Evolutionary conservation across 192 early-diverging fungal species (phyloP), one percentile per base, ranked within the genome.

Genomic region (Podila epicladia): DNA sequence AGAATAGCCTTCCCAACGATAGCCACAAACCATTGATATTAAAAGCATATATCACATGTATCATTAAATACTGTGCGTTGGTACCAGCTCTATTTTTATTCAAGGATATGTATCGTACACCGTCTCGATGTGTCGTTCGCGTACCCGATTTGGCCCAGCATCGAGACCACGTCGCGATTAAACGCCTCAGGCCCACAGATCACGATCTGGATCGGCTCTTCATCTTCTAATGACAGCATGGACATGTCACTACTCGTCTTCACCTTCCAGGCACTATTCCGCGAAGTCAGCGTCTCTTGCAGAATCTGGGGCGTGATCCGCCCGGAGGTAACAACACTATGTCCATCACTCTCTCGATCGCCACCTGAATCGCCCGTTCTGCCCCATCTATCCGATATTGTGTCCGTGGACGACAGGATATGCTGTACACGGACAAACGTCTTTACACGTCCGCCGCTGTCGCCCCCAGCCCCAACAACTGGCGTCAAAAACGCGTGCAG

Each of bases 141-240:
- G n/a, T 68, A 72, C 28, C 69, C 70, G 3, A 79, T 51, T 9
- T 64, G 59, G 1, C 4, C 8, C n/a, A 79, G 31, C 75, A 79
- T 79, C 15, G n/a, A 8, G 4, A 69, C 70, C 2, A 79, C 70
- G 35, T 79, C 75, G 12, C 22, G 26, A 24, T 79, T 79, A 20
- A 79, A 79, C 31, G 65, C 45, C 0, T 69, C 69, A n/a, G 75
- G 75, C 5, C 75, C 75, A 79, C 75, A 79, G 49, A 79, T 31
- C 19, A 79, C 26, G 7, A 79, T 68, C 31, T 64, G 55, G 12
- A 67, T 11, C n/a, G 32, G 49, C 33, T 67, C 41, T 20, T 59
- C 20, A 5, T 45, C 41, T 15, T 13, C 26, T 19, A 31, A 61
- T 7, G 26, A 61, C 17, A 19, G 29, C 29, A 19, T 20, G 31